A percentile compares a stretch with the other conserved stretches of the same genome.
Evolutionary conservation across 371 early-diverging fungal genomes (phyloP).

Genomic region (Syncephalastrum sp.): DNA sequence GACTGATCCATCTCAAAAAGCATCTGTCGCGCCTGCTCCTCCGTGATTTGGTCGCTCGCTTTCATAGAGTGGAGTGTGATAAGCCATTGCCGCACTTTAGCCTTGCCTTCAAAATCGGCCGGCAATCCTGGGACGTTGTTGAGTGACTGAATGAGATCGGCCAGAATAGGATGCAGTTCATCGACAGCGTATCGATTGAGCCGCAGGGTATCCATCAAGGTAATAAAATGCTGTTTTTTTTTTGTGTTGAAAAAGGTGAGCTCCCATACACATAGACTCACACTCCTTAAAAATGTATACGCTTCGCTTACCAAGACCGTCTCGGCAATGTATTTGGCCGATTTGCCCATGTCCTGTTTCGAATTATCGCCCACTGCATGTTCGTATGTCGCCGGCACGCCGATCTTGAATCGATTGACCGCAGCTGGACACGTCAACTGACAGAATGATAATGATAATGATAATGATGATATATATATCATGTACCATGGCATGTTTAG

Average conservation of each 20-base stretch:
- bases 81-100: constrained; percentile 86
- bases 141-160: constrained; percentile 85
- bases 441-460: too few species aligned
- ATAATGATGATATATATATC: too few species aligned
- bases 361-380: constrained; percentile 66
- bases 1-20: constrained; percentile 90
- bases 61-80: constrained; percentile 89
- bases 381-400: constrained; percentile 88
- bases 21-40: constrained; percentile 89
- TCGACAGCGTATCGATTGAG: constrained; percentile 88
- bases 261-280: too few species aligned
- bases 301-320: constrained; percentile 63
- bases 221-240: constrained; percentile 84
- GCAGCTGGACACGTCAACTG: constrained; percentile 83
- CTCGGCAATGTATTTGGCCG: constrained; percentile 85
- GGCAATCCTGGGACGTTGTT: constrained; percentile 82
- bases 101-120: constrained; percentile 79
- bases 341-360: constrained; percentile 48
- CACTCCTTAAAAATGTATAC: too few species aligned
- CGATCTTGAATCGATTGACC: constrained; percentile 76
- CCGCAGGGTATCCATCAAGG: constrained; percentile 88
- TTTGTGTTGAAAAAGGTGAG: background rate
- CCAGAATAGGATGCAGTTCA: constrained; percentile 88
- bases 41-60: constrained; percentile 84
- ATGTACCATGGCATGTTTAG: too few species aligned